Evolutionary conservation across 2,329 filamentous ascomycete species (phyloP), one percentile per base, ranked within the genome.

Genomic region (Alternaria incomplexa): DNA sequence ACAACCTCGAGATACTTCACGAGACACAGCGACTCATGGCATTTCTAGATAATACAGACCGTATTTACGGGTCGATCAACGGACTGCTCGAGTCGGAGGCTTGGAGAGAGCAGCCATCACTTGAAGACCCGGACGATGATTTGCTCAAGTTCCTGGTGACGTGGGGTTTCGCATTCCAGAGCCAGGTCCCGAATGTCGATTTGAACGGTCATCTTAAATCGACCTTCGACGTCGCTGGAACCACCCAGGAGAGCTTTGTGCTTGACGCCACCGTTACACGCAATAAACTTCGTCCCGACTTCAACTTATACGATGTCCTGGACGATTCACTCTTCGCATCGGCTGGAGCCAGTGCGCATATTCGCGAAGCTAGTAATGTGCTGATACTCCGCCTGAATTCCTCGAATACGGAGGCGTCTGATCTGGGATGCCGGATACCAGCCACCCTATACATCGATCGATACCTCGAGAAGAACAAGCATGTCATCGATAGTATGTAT

Each of bases 1-100:
- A 69, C 13, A 69, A 69, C 3, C 55, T 77, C n/a, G 81, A 83
- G 3, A 77, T 89, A 17, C 75, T 89, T 10, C 79, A 85, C 51
- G 88, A 90, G 75, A 80, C 83, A 36, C 88, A 90, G 73, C 83
- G 88, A 12, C 70, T 90, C 50, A 87, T 89, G 81, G 87, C 88
- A 5, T 88, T 90, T 58, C 75, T 90, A 51, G 86, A 89, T 69
- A 77, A 75, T 5, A 88, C 87, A 5, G 78, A 85, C 46, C 83
- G 88, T 60, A 83, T 86, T 2, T 90, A 89, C 73, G 88, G 85
- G 5, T 89, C 85, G 64, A 80, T 81, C 6, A 85, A 86, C 66
- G 81, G 82, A 1, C 77, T 90, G 44, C 76, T 81, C 25, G 77
- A 83, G 43, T 70, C 85, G 9, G 81, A 83, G 30, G 77, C 73